Base-by-base conservation (phyloP, 768 basidiomycete genomes). In the Amanita jacksonii region DNA sequence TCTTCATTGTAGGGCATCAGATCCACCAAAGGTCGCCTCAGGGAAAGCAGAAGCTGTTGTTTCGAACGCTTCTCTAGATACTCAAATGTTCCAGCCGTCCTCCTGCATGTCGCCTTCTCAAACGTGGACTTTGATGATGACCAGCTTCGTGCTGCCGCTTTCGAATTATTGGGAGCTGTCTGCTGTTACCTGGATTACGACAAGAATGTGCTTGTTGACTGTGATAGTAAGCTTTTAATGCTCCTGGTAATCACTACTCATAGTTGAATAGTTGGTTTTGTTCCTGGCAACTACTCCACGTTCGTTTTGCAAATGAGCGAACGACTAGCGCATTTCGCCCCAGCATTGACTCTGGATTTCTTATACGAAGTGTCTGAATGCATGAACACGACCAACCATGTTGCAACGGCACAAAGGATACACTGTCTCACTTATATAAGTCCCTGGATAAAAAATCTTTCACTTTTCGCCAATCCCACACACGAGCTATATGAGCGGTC, bases 361-460 rank as follows among this genome's bases (percentile, higher is more conserved):
- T 67, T 93, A 42, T 76, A 80, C n/a, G 91, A 92, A 60, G 85
- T 92, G 22, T 76, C 76, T 24, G 73, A 72, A 0, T 74, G 79
- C 2, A 77, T 86, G 69, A 63, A 67, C n/a, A 65, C 68, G 36
- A 71, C 65, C 69, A 70, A 57, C 48, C 63, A 64, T 50, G 47
- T 56, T 4, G 56, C 53, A 2, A 50, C 57, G 54, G 70, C 62
- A 1, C 81, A 84, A 38, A 79, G 81, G 30, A 77, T 86, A 31
- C 75, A 72, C 48, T 89, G 81, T 54, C 58, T 93, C 16, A 78
- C 84, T 47, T 92, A 90, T 55, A 72, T 94, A 69, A 77, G 74
- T 31, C 90, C 92, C 3, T 96, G 91, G 92, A 74, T 94, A 32
- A 79, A 74, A 57, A 92, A 93, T 54, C 67, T 96, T 1, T 68